A percentile compares a stretch with the other conserved stretches of the same genome.
These are phyloP conservation scores for Fonsecaea nubica DNA, from an alignment of 2,329 filamentous ascomycete genomes.

Conservation along the genomic window DNA sequence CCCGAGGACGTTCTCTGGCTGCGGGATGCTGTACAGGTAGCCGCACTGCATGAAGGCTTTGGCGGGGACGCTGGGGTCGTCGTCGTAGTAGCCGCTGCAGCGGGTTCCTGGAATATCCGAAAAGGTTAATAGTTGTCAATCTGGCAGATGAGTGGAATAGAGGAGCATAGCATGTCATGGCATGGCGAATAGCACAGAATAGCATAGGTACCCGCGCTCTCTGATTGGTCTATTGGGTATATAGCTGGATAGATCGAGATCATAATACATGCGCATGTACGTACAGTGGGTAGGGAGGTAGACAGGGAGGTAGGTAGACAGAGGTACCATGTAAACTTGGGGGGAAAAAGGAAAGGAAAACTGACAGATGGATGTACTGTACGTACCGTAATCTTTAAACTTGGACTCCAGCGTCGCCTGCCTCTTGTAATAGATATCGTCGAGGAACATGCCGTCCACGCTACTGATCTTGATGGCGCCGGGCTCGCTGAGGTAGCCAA, in stretches of 20 bases:
- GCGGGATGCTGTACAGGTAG: conserved; percentile 10
- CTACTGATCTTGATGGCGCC: conserved; percentile 8
- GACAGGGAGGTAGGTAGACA: no score
- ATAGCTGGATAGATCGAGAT: no score
- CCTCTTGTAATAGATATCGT: conserved; percentile 5
- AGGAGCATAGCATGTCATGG: no score
- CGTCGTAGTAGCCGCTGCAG: conserved; percentile 13
- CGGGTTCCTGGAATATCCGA: not conserved
- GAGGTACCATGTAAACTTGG: no score
- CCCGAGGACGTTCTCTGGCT: not conserved
- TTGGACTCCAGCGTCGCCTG: not conserved
- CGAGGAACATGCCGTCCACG: conserved; percentile 10
- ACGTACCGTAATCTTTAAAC: conserved; percentile 8
- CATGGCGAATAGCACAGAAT: no score
- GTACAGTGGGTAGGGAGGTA: no score
- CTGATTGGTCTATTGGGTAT: not conserved
- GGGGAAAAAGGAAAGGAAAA: no score
- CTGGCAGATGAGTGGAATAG: no score
- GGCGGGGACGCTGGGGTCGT: not conserved
- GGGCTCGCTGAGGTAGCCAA: conserved; percentile 5
- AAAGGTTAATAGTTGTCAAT: no score
- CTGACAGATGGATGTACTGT: not conserved
- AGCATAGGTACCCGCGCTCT: not conserved
- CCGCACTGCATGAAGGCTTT: conserved; percentile 12
- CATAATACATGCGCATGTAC: no score